Evolutionary conservation across 257 asterid genomes (phyloP).

Genomic region (Agastache rugosa): DNA sequence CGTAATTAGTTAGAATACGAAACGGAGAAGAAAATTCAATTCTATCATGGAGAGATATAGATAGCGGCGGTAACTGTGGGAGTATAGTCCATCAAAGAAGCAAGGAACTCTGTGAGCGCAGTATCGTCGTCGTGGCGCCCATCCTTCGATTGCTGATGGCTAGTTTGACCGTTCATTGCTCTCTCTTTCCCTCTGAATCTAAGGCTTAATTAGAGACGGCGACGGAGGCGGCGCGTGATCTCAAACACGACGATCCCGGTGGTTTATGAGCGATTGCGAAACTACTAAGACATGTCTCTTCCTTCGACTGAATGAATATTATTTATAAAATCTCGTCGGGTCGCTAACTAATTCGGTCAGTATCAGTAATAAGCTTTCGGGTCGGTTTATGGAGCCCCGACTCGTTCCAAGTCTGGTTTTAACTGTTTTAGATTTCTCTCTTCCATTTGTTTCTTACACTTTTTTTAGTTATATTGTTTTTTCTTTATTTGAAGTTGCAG

Average conservation of each 20-base stretch:
- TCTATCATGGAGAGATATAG: neutral
- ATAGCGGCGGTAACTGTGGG: constrained; percentile 64
- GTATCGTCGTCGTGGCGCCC: constrained; percentile 90
- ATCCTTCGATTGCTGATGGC: constrained; percentile 68
- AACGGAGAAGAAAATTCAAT: neutral
- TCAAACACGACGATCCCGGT: constrained; percentile 20
- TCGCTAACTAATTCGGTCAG: neutral
- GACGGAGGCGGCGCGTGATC: constrained; percentile 32
- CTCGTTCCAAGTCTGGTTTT: neutral
- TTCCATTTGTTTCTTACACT: no score
- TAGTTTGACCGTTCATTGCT: constrained; percentile 63
- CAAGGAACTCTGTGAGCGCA: constrained; percentile 82
- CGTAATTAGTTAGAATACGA: neutral
- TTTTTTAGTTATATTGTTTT: no score
- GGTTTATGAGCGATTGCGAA: constrained; percentile 4
- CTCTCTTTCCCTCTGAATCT: neutral
- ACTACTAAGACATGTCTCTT: neutral
- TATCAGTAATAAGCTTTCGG: neutral
- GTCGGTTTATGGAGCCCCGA: neutral
- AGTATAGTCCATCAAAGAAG: constrained; percentile 91
- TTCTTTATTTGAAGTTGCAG: no score
- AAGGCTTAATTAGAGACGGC: neutral
- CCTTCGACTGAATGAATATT: neutral
- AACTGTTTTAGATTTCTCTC: no score
- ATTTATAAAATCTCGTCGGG: constrained; percentile 3